Conservation (phyloP, 1,139 yeast genomes). For the Suhomyces bolitotheri region DNA sequence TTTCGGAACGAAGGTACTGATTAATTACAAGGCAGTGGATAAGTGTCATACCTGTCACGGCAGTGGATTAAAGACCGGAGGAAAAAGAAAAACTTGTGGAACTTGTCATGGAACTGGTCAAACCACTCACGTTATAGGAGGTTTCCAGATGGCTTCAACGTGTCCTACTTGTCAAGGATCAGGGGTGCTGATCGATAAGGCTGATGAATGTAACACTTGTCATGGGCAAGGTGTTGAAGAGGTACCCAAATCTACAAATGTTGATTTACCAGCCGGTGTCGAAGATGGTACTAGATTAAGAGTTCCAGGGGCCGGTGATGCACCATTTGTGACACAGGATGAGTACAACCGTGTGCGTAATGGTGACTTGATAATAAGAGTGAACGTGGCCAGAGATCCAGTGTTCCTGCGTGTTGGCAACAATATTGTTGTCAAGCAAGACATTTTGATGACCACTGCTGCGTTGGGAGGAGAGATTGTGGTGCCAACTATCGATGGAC, state of each 20-base stretch:
- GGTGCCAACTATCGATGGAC: constrained; percentile 84
- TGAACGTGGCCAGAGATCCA: constrained; percentile 74
- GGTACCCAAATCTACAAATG: constrained; percentile 63
- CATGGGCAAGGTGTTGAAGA: constrained; percentile 87
- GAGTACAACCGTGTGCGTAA: constrained; percentile 63
- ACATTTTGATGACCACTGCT: constrained; percentile 91
- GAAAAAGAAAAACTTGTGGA: constrained; percentile 74
- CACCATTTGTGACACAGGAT: constrained; percentile 71
- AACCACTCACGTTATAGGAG: constrained; percentile 83
- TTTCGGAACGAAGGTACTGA: constrained; percentile 67
- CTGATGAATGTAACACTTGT: constrained; percentile 76
- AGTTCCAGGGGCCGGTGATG: constrained; percentile 87
- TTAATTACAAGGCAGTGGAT: constrained; percentile 74
- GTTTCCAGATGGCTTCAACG: constrained; percentile 95
- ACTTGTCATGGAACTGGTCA: constrained; percentile 95
- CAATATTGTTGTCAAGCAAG: constrained; percentile 62
- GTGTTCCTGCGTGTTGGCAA: constrained; percentile 65
- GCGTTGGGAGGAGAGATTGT: constrained; percentile 89
- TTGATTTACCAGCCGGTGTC: constrained; percentile 87
- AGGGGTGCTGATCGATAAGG: constrained; percentile 72
- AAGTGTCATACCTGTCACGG: constrained; percentile 82
- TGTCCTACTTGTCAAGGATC: constrained; percentile 86
- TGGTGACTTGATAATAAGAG: constrained; percentile 86
- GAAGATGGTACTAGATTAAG: constrained; percentile 84
- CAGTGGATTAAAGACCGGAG: constrained; percentile 77